Evolutionary conservation across 75 land plant species (phyloP).

Genomic region (Picea glauca): DNA sequence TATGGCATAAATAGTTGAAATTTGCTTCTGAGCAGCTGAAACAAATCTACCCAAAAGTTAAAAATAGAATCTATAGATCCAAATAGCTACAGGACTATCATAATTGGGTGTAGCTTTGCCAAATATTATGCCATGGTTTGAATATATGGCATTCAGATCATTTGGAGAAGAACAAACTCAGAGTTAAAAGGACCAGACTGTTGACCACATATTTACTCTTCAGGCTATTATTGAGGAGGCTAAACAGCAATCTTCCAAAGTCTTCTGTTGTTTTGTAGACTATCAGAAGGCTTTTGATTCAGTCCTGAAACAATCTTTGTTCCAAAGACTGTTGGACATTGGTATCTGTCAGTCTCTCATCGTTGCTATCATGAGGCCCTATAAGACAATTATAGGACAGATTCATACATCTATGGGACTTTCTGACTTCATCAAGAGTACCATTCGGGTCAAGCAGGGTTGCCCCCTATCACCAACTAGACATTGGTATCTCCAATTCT

Average conservation of each 20-base stretch:
- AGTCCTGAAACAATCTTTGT: background rate
- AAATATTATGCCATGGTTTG: background rate
- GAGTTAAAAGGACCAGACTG: background rate
- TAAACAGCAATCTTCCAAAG: background rate
- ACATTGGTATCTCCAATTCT: background rate
- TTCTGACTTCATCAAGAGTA: background rate
- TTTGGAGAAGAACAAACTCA: background rate
- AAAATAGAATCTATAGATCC: background rate
- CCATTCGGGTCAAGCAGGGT: background rate
- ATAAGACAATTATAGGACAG: background rate
- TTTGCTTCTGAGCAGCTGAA: background rate
- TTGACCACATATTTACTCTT: background rate
- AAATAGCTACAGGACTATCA: background rate
- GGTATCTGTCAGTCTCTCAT: background rate
- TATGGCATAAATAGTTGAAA: background rate
- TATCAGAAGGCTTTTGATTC: conserved; percentile 3
- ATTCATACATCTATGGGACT: background rate
- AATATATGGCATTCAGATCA: background rate
- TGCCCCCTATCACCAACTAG: background rate
- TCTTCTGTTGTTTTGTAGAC: conserved; percentile 8
- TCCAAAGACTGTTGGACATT: background rate
- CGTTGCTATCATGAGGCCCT: background rate
- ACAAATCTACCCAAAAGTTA: background rate
- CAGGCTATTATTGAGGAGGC: background rate
- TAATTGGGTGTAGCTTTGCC: background rate